Conservation (phyloP, 2,329 filamentous ascomycete genomes). For the Hirsutella thompsonii region DNA sequence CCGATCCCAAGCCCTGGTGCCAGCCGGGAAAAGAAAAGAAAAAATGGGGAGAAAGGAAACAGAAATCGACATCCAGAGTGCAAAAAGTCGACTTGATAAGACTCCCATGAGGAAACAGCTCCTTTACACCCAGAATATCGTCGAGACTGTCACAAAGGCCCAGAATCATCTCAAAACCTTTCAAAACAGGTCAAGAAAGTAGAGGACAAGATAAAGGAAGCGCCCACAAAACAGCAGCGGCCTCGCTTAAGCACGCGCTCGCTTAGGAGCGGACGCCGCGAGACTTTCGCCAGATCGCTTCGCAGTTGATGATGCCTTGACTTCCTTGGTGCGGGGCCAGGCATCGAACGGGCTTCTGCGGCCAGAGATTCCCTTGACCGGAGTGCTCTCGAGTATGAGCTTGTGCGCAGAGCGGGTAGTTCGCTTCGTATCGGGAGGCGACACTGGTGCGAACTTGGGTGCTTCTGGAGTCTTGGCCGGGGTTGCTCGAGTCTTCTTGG, state of each 20-base stretch:
- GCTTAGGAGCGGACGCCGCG: constrained; percentile 18
- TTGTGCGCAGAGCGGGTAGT: constrained; percentile 44
- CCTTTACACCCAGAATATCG: background rate
- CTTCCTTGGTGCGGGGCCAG: constrained; percentile 54
- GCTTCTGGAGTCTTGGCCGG: constrained; percentile 36
- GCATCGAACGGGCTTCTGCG: constrained; percentile 49
- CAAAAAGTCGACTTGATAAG: background rate
- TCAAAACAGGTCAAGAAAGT: background rate
- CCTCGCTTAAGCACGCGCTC: constrained; percentile 18
- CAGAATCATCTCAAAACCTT: background rate
- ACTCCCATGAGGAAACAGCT: background rate
- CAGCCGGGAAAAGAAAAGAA: background rate
- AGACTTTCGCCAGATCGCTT: constrained; percentile 28
- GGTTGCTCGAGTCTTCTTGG: constrained; percentile 19
- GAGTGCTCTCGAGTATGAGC: constrained; percentile 27
- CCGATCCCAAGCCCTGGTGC: background rate
- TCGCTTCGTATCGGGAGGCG: constrained; percentile 50
- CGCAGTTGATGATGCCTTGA: constrained; percentile 24
- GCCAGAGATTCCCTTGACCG: constrained; percentile 23
- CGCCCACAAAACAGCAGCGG: background rate
- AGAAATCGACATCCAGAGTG: constrained; percentile 4
- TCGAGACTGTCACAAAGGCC: background rate
- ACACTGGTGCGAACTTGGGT: constrained; percentile 41
- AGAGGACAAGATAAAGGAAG: constrained; percentile 1
- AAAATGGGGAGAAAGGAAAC: constrained; percentile 1